Base-by-base conservation (phyloP, 202 grass and related monocot species). In the Saccharum hybrid region DNA sequence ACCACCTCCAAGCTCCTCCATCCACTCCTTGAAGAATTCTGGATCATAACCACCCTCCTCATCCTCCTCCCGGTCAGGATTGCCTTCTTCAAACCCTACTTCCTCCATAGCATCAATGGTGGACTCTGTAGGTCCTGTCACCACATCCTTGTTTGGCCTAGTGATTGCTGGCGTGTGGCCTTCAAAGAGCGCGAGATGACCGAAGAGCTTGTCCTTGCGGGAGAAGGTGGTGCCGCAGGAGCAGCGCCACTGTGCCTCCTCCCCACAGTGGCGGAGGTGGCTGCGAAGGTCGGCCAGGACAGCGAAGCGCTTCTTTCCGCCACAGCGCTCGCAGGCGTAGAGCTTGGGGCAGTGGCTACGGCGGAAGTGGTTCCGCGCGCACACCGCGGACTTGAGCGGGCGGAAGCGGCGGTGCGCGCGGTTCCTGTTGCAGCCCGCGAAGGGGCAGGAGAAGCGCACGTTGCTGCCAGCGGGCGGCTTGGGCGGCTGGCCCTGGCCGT, bases 131-230 rank as follows among this genome's bases (percentile, higher is more conserved):
- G 88, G 28, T 11, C 15, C 73, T 68, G 46, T 33, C 72, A 69
- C 86, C 51, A 85, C 68, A 84, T 72, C 66, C 74, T 91, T 91
- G 82, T 86, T 88, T 19, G 13, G 45, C 26, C 52, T 68, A 1
- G 65, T 71, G 21, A 96, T 70, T 1, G 91, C 93, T 2, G 96
- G 96, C 22, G 85, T 87, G 86, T 99, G 96, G 64, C 96, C 96
- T 57, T 99, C 96, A 71, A 99, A 99, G 74, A 99, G 91, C 15
- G 89, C 75, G 13, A 99, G 78, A 71, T 99, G 96, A 15, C 93
- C 93, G 65, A 99, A 99, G 22, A 99, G 87, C 88, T 99, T 99
- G 78, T 99, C 96, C 89, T 99, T 99, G 75, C 96, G 92, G 18
- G 96, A 96, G 84, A 99, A 99, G 43, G 87, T 99, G 31, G 96